Evolutionary conservation across 805 yeast genomes (phyloP), one percentile per base, ranked within the genome.

Genomic region (Saccharomycopsis amapae): DNA sequence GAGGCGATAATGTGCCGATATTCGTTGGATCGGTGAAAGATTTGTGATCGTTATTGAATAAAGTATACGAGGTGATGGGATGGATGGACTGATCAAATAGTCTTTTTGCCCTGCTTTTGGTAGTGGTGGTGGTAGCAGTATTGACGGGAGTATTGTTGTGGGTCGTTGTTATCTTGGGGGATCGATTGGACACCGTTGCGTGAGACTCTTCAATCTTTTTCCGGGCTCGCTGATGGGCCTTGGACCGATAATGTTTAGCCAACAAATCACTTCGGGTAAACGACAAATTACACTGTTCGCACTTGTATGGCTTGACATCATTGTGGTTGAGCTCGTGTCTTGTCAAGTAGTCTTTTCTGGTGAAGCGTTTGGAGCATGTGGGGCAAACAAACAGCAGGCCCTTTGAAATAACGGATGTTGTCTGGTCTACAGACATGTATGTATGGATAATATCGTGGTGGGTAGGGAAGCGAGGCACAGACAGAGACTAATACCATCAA

Each of bases 341-440:
- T 4, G 48, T 48, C 25, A 50, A 46, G 26, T 50, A 50, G 19
- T 50, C 53, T 28, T 48, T 50, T 39, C 53, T 24, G n/a, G 50
- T 41, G 18, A 48, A 59, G 23, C 57, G 51, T 30, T 53, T 55
- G 64, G 38, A 58, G 58, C 49, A 68, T 17, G 38, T 44, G 4
- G 12, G 36, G 41, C 53, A 49, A 4, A 30, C 38, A 28, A 39
- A 48, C n/a, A n/a, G n/a, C n/a, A n/a, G n/a, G n/a, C n/a, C n/a
- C n/a, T n/a, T n/a, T n/a, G n/a, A n/a, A n/a, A n/a, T n/a, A n/a
- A n/a, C n/a, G n/a, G n/a, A n/a, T n/a, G n/a, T n/a, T n/a, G n/a
- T n/a, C n/a, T n/a, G n/a, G n/a, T n/a, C n/a, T n/a, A n/a, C n/a
- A n/a, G n/a, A n/a, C n/a, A n/a, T n/a, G n/a, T n/a, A n/a, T n/a